These are phyloP conservation scores for Carex kokanica DNA, from an alignment of 176 grass and related monocot species.

Conservation along the genomic window DNA sequence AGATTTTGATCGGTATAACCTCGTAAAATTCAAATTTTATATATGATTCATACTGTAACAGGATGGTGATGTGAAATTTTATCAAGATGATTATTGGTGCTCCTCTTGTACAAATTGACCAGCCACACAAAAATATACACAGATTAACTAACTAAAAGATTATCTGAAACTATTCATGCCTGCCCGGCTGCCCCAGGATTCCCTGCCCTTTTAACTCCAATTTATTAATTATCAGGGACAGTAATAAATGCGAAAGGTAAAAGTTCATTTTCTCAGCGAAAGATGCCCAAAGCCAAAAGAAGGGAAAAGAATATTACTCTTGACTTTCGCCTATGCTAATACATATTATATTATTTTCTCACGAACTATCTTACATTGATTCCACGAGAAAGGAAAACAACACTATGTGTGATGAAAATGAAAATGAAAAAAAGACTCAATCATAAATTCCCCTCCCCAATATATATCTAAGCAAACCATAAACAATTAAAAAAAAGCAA, in stretches of 20 bases:
- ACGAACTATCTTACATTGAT: not conserved
- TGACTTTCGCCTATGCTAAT: not conserved
- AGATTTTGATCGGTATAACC: too few relatives aligned
- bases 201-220: not conserved
- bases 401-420: not conserved
- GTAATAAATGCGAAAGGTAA: not conserved
- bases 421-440: conserved; percentile 8
- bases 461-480: conserved; percentile 42
- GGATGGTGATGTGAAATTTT: too few relatives aligned
- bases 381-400: not conserved
- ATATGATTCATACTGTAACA: too few relatives aligned
- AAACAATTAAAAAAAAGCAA: conserved; percentile 17
- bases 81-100: too few relatives aligned
- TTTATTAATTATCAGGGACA: not conserved
- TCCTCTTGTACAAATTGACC: not conserved
- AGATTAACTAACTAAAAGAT: not conserved
- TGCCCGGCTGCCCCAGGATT: not conserved
- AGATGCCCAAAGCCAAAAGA: not conserved
- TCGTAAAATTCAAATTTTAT: too few relatives aligned
- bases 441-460: conserved; percentile 19
- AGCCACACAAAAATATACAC: not conserved
- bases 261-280: not conserved
- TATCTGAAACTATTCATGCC: not conserved
- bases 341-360: not conserved
- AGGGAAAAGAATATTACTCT: not conserved